Percentiles rank a stretch among this genome's conserved stretches.
phyloP scores from a whole-genome alignment of 2,329 filamentous ascomycete species.

The Penicillium janthinellum region DNA sequence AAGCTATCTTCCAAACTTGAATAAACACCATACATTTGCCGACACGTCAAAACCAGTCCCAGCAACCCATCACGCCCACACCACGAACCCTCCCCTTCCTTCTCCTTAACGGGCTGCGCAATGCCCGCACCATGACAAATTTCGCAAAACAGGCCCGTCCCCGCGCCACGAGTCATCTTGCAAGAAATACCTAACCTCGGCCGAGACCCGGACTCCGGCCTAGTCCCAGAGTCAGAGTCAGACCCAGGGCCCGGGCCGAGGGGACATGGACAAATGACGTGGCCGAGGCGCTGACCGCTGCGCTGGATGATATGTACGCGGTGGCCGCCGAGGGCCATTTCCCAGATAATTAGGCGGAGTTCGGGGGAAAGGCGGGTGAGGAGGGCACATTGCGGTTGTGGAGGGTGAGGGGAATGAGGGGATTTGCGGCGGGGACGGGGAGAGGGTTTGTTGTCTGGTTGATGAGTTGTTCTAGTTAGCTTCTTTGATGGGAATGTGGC shows the following conservation, averaged over 20 bases:
- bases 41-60: conserved; percentile 36
- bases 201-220: conserved; percentile 3
- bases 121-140: conserved; percentile 36
- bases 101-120: conserved; percentile 31
- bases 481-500: background rate
- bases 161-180: too few species aligned
- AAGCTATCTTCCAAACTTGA: background rate
- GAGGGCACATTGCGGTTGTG: conserved; percentile 27
- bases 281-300: conserved; percentile 33
- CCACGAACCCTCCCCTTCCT: conserved; percentile 19
- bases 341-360: conserved; percentile 42
- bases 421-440: conserved; percentile 18
- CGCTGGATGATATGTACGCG: conserved; percentile 42
- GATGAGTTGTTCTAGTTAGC: background rate
- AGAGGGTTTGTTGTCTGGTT: conserved; percentile 35
- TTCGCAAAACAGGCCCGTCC: conserved; percentile 26
- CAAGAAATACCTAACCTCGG: background rate
- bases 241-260: background rate
- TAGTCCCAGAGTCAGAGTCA: background rate
- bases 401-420: conserved; percentile 9
- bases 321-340: conserved; percentile 32
- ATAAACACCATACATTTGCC: conserved; percentile 35
- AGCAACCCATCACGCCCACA: conserved; percentile 22
- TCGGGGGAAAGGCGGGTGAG: conserved; percentile 38
- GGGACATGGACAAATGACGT: conserved; percentile 34